Evolutionary conservation across 176 grass and related monocot species (phyloP).

Genomic region (Thalia dealbata): DNA sequence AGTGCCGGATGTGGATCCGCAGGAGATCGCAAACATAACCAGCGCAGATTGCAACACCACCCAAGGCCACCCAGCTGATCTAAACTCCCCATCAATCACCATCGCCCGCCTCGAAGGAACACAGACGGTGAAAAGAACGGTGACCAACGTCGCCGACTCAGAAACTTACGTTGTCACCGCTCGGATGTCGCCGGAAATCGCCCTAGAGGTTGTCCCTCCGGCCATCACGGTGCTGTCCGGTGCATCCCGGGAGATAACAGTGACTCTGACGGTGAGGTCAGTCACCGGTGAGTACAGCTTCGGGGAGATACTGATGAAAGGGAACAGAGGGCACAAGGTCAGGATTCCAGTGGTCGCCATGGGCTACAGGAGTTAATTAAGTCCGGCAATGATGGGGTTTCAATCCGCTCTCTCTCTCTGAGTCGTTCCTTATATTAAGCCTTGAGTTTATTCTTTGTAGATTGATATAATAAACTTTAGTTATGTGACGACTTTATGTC

Average conservation of each 20-base stretch:
- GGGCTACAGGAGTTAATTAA: constrained; percentile 60
- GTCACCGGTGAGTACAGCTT: constrained; percentile 70
- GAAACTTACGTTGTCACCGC: constrained; percentile 79
- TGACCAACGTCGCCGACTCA: constrained; percentile 47
- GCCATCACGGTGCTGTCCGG: constrained; percentile 55
- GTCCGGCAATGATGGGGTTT: background rate
- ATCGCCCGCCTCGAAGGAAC: constrained; percentile 65
- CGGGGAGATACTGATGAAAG: constrained; percentile 84
- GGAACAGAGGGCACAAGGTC: constrained; percentile 62
- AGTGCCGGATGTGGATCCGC: constrained; percentile 40
- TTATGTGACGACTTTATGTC: background rate
- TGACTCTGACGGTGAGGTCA: constrained; percentile 59
- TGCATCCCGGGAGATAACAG: constrained; percentile 40
- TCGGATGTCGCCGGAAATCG: constrained; percentile 54
- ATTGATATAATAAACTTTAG: constrained; percentile 2
- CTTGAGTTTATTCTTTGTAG: constrained; percentile 9
- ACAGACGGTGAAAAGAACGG: constrained; percentile 41
- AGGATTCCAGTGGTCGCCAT: constrained; percentile 78
- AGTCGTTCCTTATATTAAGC: background rate
- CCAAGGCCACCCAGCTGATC: constrained; percentile 38
- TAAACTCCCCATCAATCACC: constrained; percentile 77
- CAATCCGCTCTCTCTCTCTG: background rate
- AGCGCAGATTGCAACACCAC: constrained; percentile 42
- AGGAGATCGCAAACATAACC: constrained; percentile 66
- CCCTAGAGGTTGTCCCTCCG: constrained; percentile 48